A percentile compares a stretch with the other conserved stretches of the same genome.
phyloP scores from a whole-genome alignment of 495 filamentous ascomycete species.

The Parmelia sp. region DNA sequence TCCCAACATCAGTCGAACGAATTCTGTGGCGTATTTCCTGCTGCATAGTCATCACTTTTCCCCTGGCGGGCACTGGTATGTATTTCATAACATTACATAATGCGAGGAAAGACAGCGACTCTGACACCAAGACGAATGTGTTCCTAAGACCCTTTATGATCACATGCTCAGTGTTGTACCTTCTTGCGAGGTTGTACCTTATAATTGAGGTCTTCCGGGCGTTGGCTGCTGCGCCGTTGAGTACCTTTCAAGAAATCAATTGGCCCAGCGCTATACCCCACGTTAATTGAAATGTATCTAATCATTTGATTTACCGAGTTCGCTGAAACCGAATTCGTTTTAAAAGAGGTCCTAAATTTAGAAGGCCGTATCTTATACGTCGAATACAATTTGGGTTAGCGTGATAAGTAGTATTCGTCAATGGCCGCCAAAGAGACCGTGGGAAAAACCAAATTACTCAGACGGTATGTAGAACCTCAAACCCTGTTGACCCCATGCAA shows the following conservation, averaged over 20 bases:
- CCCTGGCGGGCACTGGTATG: constrained; percentile 1
- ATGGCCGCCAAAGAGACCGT: no score
- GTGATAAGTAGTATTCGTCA: no score
- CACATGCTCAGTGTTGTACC: constrained; percentile 13
- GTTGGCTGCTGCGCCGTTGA: constrained; percentile 25
- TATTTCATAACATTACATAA: constrained; percentile 10
- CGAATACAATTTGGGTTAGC: no score
- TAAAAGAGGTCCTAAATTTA: no score
- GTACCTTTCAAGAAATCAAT: constrained; percentile 20
- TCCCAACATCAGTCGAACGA: constrained; percentile 16
- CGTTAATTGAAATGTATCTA: constrained; percentile 3
- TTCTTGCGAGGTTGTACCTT: constrained; percentile 25
- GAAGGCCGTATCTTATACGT: no score
- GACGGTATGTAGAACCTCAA: no score
- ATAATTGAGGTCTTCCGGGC: constrained; percentile 30
- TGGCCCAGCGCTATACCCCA: constrained; percentile 20
- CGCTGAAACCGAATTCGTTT: no score
- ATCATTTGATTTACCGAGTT: no score
- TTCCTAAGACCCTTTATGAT: constrained; percentile 1
- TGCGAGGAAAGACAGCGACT: not conserved
- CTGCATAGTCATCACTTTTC: not conserved
- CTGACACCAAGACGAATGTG: constrained; percentile 2
- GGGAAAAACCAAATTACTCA: no score
- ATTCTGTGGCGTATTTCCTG: constrained; percentile 18
- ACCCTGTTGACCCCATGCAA: not conserved